Conservation (phyloP, 164 flowering plant genomes). For the Annona squamosa region DNA sequence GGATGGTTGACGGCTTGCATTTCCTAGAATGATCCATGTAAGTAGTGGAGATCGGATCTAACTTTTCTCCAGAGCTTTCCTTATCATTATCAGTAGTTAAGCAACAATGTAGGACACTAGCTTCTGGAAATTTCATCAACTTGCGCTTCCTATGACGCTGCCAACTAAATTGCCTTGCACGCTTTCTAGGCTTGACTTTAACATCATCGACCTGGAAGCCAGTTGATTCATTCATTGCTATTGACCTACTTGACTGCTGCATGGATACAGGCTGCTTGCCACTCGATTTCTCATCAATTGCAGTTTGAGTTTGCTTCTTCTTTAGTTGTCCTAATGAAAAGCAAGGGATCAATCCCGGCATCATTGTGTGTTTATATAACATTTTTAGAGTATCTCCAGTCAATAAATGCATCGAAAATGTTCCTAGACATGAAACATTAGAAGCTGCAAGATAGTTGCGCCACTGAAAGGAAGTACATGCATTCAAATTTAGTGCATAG, state of each 20-base stretch:
- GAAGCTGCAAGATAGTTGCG: background rate
- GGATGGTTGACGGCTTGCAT: background rate
- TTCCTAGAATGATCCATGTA: background rate
- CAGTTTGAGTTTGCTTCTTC: conserved; percentile 26
- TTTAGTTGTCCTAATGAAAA: conserved; percentile 29
- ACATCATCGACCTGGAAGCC: conserved; percentile 6
- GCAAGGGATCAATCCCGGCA: background rate
- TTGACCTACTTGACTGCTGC: conserved; percentile 9
- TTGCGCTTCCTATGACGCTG: conserved; percentile 8
- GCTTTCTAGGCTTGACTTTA: conserved; percentile 13
- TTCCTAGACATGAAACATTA: background rate
- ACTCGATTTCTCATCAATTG: conserved; percentile 5
- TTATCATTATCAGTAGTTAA: conserved; percentile 2
- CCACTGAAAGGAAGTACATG: too few relatives aligned
- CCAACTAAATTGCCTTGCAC: conserved; percentile 6
- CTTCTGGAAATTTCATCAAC: conserved; percentile 11
- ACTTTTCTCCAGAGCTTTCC: background rate
- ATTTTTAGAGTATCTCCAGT: background rate
- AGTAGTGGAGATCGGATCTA: background rate
- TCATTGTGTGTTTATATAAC: background rate
- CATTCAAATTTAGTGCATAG: too few relatives aligned
- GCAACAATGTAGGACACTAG: conserved; percentile 2
- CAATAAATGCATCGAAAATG: background rate
- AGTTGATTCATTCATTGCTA: conserved; percentile 3
- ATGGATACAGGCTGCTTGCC: conserved; percentile 10